phyloP scores from a whole-genome alignment of 257 asterid species.

The Capsicum baccatum region DNA sequence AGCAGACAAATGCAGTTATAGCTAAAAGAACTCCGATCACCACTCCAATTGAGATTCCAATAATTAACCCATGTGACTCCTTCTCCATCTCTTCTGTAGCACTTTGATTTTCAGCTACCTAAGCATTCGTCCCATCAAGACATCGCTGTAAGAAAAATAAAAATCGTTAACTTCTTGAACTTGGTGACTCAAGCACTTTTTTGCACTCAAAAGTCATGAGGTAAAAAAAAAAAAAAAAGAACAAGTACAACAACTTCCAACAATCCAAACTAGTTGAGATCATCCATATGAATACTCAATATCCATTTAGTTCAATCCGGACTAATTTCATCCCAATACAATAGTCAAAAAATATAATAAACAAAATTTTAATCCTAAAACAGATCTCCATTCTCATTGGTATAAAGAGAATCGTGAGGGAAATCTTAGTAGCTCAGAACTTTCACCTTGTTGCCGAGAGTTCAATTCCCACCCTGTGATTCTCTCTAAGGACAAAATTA shows the following conservation, averaged over 20 bases:
- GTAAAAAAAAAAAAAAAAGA: no score
- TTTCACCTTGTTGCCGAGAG: no score
- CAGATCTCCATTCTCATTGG: not conserved
- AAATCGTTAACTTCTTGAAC: not conserved
- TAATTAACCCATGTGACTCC: slow-evolving; percentile 63
- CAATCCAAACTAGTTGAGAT: not conserved
- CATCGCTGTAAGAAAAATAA: slow-evolving; percentile 3
- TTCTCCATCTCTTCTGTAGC: slow-evolving; percentile 58
- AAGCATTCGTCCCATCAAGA: slow-evolving; percentile 36
- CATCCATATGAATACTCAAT: not conserved
- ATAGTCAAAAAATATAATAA: not conserved
- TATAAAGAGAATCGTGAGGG: not conserved
- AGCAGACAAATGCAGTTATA: slow-evolving; percentile 60
- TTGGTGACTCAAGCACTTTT: not conserved
- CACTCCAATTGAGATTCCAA: slow-evolving; percentile 86
- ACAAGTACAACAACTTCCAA: not conserved
- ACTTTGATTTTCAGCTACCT: slow-evolving; percentile 40
- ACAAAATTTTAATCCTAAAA: slow-evolving; percentile 2
- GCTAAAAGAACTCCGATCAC: slow-evolving; percentile 87
- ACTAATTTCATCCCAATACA: not conserved
- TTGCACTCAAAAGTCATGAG: not conserved
- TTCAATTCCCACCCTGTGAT: no score
- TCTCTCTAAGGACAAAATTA: not conserved
- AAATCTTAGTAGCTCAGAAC: no score
- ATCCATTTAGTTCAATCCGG: not conserved